Evolutionary conservation across 352 stramenopile genomes (phyloP).

Genomic region (Vaucheria bursata): DNA sequence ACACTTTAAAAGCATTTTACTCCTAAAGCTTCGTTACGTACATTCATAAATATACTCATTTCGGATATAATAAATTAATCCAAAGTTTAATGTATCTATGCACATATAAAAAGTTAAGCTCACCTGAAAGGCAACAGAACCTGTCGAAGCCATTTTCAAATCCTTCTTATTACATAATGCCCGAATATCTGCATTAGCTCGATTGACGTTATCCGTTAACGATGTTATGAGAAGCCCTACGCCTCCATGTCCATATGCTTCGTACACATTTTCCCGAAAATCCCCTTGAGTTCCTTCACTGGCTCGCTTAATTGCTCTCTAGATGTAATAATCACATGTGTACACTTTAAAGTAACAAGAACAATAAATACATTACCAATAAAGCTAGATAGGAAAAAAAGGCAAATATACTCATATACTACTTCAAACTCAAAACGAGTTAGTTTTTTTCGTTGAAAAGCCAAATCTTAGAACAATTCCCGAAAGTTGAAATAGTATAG

Average conservation of each 20-base stretch:
- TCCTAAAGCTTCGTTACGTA: too few species aligned
- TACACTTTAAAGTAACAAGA: too few species aligned
- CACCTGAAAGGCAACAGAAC: conserved; percentile 62
- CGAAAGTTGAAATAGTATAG: too few species aligned
- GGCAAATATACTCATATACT: too few species aligned
- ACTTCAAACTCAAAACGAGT: too few species aligned
- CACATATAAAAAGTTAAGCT: neutral
- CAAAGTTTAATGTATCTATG: neutral
- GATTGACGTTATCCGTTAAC: conserved; percentile 65
- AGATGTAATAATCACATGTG: too few species aligned
- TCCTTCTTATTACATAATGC: conserved; percentile 58
- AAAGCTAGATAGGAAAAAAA: too few species aligned
- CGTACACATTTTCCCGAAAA: conserved; percentile 63
- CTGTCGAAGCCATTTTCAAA: conserved; percentile 62
- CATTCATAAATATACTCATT: neutral
- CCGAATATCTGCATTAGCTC: conserved; percentile 59
- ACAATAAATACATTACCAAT: too few species aligned
- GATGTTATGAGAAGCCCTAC: conserved; percentile 61
- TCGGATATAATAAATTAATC: neutral
- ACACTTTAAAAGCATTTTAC: too few species aligned
- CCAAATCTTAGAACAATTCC: too few species aligned
- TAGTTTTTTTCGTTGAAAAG: too few species aligned
- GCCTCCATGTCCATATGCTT: conserved; percentile 52
- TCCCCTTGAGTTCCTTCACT: conserved; percentile 60
- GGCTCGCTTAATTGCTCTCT: conserved; percentile 57